Base-by-base conservation (phyloP, 345 rosid genomes). In the Hirschfeldia incana region DNA sequence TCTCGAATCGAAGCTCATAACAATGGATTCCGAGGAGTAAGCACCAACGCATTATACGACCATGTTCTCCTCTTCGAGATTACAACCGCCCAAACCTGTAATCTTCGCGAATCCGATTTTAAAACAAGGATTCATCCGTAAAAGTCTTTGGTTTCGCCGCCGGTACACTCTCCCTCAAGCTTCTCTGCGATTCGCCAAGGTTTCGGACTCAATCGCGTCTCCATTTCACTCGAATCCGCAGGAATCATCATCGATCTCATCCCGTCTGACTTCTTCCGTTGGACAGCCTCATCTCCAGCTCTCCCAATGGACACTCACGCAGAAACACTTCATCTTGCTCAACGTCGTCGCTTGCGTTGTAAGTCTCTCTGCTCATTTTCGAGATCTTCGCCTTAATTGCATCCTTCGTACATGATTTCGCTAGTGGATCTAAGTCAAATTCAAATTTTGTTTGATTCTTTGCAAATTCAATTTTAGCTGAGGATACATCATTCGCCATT, bases 291-390 rank as follows among this genome's bases (percentile, higher is more conserved):
- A 86, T 59, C 85, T 88, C 49, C 89, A 80, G 55, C 80, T 83
- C 76, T 81, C 91, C 26, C 92, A 82, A n/a, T 84, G 89, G 89
- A 76, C 79, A 67, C 81, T 92, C 83, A 87, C 94, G 10, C 82
- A 87, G 34, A 93, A 92, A 61, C 97, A 92, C 73, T 74, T 92
- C 73, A 57, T 87, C 78, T 17, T 85, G 39, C 89, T 92, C 72
- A 89, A 84, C 69, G 80, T 85, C 89, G 28, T 88, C 76, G 94
- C 97, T 69, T 88, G 93, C 75, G 83, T 85, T 30, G 97, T 94
- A 65, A 77, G 82, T 64, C 75, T 66, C 69, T 55, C 4, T 37
- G 27, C 11, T 33, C 32, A 6, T 33, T 67, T 29, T 9, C 26
- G 34, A 59, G 65, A 66, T 53, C 36, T 1, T 60, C 53, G 29